A percentile compares a stretch with the other conserved stretches of the same genome.
phyloP scores from a whole-genome alignment of 805 yeast genomes.

The Deakozyma indianensis region DNA sequence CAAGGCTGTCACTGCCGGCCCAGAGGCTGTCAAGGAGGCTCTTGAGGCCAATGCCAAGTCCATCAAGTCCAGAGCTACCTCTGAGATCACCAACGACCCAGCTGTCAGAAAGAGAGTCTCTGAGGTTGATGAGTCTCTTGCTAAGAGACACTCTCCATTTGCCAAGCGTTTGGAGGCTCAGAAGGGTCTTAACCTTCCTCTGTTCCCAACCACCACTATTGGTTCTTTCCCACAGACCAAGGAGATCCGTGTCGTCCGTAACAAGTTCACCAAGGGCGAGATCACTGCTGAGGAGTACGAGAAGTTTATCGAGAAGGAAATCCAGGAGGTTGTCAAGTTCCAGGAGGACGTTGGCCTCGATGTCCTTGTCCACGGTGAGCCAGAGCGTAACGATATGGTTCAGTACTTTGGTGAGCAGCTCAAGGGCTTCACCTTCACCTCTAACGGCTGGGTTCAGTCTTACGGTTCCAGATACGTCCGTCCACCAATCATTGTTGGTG shows the following conservation, averaged over 20 bases:
- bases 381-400: conserved; percentile 99
- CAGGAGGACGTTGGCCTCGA: conserved; percentile 98
- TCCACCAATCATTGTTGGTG: conserved; percentile 99
- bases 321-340: conserved; percentile 90
- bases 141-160: conserved; percentile 80
- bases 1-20: conserved; percentile 62
- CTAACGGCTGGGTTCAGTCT: conserved; percentile 99
- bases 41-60: conserved; percentile 80
- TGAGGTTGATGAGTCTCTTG: conserved; percentile 49
- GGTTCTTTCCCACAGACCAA: conserved; percentile 99
- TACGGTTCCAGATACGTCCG: conserved; percentile 99
- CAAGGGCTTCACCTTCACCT: conserved; percentile 96
- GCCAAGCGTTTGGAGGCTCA: conserved; percentile 78
- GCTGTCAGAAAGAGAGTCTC: conserved; percentile 81
- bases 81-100: conserved; percentile 81
- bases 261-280: conserved; percentile 95
- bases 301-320: conserved; percentile 91
- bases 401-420: conserved; percentile 99
- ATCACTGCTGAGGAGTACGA: conserved; percentile 92
- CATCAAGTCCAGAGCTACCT: conserved; percentile 70
- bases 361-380: conserved; percentile 99
- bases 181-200: conserved; percentile 82
- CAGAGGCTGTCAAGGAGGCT: conserved; percentile 56
- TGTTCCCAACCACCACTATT: conserved; percentile 99
- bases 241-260: conserved; percentile 97